Evolutionary conservation across 1,284 basidiomycete genomes (phyloP), one percentile per base, ranked within the genome.

Genomic region (Bjerkandera adusta): DNA sequence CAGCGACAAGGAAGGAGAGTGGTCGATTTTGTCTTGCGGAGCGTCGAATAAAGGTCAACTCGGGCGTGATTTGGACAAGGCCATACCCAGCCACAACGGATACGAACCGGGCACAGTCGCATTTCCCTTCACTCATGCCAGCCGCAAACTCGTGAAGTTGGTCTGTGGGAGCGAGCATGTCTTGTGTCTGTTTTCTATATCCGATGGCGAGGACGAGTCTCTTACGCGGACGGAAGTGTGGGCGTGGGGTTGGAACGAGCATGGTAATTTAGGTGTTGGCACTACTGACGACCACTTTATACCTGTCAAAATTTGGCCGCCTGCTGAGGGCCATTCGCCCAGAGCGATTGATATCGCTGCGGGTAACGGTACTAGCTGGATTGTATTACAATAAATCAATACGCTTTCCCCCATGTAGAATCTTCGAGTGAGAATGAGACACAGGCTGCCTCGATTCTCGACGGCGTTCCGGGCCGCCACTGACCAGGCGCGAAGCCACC

Each of bases 201-300:
- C 16, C 24, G 34, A 36, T 7, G 51, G 21, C n/a, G 10, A 49
- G 4, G 50, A 51, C n/a, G 27, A 43, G 10, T 36, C 40, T 16
- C 45, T 44, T n/a, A 55, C 55, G 3, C 72, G 71, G 47, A 57
- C 55, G 4, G 76, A 79, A 51, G 76, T 93, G 1, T 88, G 79
- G 77, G 85, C 80, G 0, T 95, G 92, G 85, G 93, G 93, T 0
- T 96, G 93, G 93, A 97, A 96, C 63, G 93, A 97, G 64, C 93
- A 96, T 61, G 93, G 93, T 10, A 97, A 95, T 64, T 72, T 96
- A 12, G 92, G 88, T 0, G 59, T 80, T 21, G 85, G 83, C 0
- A 69, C 75, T 42, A 77, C 75, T 3, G 65, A 72, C 4, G 83
- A 89, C 54, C 64, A 75, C 8, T 60, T 68, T 30, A 33, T 66